Conservation (phyloP, 2,329 filamentous ascomycete genomes). For the Xylariales sp. region DNA sequence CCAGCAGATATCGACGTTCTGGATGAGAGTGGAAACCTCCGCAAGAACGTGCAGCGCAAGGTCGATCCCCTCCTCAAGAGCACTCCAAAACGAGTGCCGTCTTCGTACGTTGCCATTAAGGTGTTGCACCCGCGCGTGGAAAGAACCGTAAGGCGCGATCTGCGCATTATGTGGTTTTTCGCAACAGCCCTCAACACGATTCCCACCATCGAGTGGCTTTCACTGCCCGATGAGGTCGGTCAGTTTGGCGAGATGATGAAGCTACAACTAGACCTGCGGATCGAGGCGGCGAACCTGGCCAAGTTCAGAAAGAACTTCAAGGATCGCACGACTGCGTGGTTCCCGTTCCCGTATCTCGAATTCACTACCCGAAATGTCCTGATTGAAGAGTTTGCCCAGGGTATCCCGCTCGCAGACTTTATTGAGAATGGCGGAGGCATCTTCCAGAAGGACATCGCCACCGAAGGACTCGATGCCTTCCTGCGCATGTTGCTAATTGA, state of each 20-base stretch:
- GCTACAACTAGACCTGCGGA: slow-evolving; percentile 90
- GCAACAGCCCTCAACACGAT: slow-evolving; percentile 78
- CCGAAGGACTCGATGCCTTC: slow-evolving; percentile 93
- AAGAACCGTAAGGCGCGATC: slow-evolving; percentile 80
- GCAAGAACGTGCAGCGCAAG: slow-evolving; percentile 70
- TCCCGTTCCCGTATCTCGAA: slow-evolving; percentile 88
- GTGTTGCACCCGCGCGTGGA: slow-evolving; percentile 92
- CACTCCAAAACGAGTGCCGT: slow-evolving; percentile 79
- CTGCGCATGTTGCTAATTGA: slow-evolving; percentile 94
- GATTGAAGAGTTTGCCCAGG: slow-evolving; percentile 93
- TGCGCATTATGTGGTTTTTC: slow-evolving; percentile 93
- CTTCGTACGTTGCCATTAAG: slow-evolving; percentile 90
- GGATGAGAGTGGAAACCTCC: slow-evolving; percentile 51
- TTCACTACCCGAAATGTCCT: slow-evolving; percentile 91
- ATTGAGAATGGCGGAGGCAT: slow-evolving; percentile 86
- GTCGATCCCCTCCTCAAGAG: slow-evolving; percentile 85
- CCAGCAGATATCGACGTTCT: slow-evolving; percentile 55
- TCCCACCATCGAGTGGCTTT: slow-evolving; percentile 95
- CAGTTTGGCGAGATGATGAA: slow-evolving; percentile 99
- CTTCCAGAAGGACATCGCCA: slow-evolving; percentile 90
- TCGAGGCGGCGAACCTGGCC: slow-evolving; percentile 86
- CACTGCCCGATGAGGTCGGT: slow-evolving; percentile 85
- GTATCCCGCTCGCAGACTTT: slow-evolving; percentile 86
- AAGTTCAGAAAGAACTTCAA: slow-evolving; percentile 90
- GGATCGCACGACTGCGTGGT: slow-evolving; percentile 87